Conservation (phyloP, 2,329 filamentous ascomycete genomes). For the Byssoonygena ceratinophila region DNA sequence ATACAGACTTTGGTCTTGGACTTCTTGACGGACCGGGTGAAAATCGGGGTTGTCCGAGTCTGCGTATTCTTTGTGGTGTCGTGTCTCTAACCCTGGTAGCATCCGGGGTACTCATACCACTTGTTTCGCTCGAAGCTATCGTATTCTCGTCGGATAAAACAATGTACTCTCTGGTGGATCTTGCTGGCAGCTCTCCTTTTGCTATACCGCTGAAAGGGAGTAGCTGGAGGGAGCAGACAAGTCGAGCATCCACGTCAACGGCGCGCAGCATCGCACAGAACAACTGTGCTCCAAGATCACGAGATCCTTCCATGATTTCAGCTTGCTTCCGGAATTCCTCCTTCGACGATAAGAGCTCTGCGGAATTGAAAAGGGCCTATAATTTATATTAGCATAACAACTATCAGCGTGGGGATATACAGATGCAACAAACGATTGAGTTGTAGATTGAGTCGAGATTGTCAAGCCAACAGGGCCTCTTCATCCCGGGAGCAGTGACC, state of each 20-base stretch:
- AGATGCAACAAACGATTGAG: conserved; percentile 32
- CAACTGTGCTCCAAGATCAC: conserved; percentile 79
- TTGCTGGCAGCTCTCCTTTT: conserved; percentile 36
- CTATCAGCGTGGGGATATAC: conserved; percentile 10
- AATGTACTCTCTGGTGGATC: conserved; percentile 31
- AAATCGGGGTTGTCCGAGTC: conserved; percentile 29
- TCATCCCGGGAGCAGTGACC: conserved; percentile 60
- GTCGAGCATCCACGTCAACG: conserved; percentile 67
- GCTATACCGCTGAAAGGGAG: conserved; percentile 53
- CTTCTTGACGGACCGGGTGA: conserved; percentile 11
- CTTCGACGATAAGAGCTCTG: conserved; percentile 58
- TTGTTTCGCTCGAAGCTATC: conserved; percentile 25
- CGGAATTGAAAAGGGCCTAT: conserved; percentile 37
- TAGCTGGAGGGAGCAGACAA: conserved; percentile 84
- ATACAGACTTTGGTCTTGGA: conserved; percentile 9
- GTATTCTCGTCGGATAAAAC: conserved; percentile 29
- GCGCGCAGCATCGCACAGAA: conserved; percentile 79
- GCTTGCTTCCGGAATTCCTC: conserved; percentile 65
- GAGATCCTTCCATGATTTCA: conserved; percentile 60
- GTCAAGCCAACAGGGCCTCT: conserved; percentile 65
- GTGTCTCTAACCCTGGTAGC: conserved; percentile 13
- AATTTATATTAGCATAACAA: conserved; percentile 1
- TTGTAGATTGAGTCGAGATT: conserved; percentile 50
- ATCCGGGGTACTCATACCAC: background rate
- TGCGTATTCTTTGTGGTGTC: conserved; percentile 19